Conservation (phyloP, 2,329 filamentous ascomycete genomes). For the Verticillium longisporum region DNA sequence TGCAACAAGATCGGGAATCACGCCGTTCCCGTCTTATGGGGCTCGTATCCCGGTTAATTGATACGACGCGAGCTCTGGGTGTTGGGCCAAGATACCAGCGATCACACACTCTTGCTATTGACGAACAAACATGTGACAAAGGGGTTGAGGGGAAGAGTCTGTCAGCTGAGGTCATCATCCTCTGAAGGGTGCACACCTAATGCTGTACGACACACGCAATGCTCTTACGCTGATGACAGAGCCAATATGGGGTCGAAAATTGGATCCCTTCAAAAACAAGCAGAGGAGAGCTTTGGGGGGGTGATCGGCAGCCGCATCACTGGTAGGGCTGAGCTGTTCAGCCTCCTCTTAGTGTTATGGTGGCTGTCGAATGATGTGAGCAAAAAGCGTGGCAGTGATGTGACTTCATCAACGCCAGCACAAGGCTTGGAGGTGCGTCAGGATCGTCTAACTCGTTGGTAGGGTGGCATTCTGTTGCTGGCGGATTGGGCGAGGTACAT, state of each 20-base stretch:
- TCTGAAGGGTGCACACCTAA: not conserved
- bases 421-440: not conserved
- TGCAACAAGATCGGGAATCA: constrained; percentile 39
- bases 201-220: not conserved
- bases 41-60: constrained; percentile 35
- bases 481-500: not conserved
- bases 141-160: not conserved
- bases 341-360: not conserved
- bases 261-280: too few relatives aligned
- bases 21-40: constrained; percentile 41
- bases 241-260: too few relatives aligned
- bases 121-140: not conserved
- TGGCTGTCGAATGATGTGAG: not conserved
- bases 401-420: not conserved
- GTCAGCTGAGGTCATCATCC: not conserved
- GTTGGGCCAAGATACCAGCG: not conserved
- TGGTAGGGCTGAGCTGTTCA: not conserved
- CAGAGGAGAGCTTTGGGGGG: too few relatives aligned
- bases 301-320: not conserved
- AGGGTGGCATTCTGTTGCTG: not conserved
- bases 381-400: not conserved
- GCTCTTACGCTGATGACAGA: not conserved
- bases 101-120: not conserved
- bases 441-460: not conserved
- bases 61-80: not conserved